Percentiles rank a stretch among this genome's conserved stretches.
Evolutionary conservation across 164 flowering plant genomes (phyloP).

Genomic region (Warburgia ugandensis): DNA sequence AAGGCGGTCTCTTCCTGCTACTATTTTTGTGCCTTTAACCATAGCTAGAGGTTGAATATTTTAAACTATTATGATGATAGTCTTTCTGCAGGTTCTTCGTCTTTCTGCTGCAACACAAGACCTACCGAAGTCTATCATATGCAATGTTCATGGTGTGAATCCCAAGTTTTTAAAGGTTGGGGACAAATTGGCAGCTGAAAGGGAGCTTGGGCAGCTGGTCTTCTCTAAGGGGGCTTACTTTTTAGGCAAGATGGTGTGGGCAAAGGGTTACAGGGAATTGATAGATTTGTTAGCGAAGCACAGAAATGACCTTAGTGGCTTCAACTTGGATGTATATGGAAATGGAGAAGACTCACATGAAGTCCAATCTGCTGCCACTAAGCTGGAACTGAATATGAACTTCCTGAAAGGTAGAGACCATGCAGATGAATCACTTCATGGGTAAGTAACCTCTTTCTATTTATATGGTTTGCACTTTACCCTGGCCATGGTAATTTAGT

Average conservation of each 20-base stretch:
- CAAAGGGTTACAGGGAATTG: constrained; percentile 88
- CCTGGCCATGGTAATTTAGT: background rate
- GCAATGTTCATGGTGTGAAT: constrained; percentile 78
- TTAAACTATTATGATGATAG: no score
- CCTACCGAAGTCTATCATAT: constrained; percentile 68
- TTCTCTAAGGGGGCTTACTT: constrained; percentile 96
- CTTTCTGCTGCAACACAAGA: constrained; percentile 95
- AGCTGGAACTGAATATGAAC: constrained; percentile 61
- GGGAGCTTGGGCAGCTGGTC: constrained; percentile 60
- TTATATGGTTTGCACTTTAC: background rate
- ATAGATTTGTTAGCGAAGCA: constrained; percentile 80
- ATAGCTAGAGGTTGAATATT: no score
- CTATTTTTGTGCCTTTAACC: no score
- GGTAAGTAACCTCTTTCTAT: constrained; percentile 47
- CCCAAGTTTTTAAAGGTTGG: constrained; percentile 50
- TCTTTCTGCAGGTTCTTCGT: constrained; percentile 60
- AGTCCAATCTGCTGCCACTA: constrained; percentile 71
- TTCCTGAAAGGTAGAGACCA: constrained; percentile 94
- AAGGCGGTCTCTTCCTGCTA: no score
- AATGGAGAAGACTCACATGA: constrained; percentile 96
- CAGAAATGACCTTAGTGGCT: constrained; percentile 70
- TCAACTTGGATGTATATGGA: constrained; percentile 88
- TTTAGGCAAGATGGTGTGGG: constrained; percentile 99
- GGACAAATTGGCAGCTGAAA: constrained; percentile 62
- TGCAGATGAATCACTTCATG: constrained; percentile 88